A percentile compares a stretch with the other conserved stretches of the same genome.
phyloP scores from a whole-genome alignment of 768 basidiomycete genomes.

The Trametes meyenii region DNA sequence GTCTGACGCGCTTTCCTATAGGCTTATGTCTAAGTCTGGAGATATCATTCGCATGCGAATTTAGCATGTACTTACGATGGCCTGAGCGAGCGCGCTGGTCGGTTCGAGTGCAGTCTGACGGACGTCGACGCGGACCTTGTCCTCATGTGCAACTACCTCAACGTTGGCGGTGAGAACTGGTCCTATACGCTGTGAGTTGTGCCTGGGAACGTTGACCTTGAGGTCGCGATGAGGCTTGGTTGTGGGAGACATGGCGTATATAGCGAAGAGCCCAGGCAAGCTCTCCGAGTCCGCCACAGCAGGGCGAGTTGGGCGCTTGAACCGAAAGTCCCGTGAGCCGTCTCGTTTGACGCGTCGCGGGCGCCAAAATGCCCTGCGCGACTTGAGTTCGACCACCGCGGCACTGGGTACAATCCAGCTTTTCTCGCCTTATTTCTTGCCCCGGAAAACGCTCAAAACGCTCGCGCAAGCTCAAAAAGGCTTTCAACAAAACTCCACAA shows the following conservation, averaged over 20 bases:
- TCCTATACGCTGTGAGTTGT: constrained; percentile 74
- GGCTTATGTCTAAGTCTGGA: not conserved
- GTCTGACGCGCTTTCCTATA: constrained; percentile 75
- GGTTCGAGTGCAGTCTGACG: constrained; percentile 65
- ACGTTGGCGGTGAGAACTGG: constrained; percentile 64
- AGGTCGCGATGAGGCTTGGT: constrained; percentile 58
- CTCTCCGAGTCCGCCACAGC: not conserved
- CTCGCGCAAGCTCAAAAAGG: not conserved
- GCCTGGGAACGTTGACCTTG: constrained; percentile 69
- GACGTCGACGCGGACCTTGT: constrained; percentile 55
- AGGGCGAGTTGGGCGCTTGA: not conserved
- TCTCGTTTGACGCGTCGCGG: constrained; percentile 18
- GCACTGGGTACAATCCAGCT: not conserved
- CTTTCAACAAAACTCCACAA: not conserved
- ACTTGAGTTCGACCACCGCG: constrained; percentile 22
- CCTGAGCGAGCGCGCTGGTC: constrained; percentile 51
- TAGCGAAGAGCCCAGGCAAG: not conserved
- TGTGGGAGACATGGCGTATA: constrained; percentile 52
- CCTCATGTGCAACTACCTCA: constrained; percentile 52
- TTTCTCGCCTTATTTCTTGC: too few species aligned
- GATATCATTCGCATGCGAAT: not conserved
- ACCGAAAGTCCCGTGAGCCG: not conserved
- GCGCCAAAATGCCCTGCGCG: constrained; percentile 13
- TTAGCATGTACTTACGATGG: constrained; percentile 55
- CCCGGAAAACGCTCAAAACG: too few species aligned